Conservation (phyloP, 202 grass and related monocot genomes). For the Elaeis oleifera region DNA sequence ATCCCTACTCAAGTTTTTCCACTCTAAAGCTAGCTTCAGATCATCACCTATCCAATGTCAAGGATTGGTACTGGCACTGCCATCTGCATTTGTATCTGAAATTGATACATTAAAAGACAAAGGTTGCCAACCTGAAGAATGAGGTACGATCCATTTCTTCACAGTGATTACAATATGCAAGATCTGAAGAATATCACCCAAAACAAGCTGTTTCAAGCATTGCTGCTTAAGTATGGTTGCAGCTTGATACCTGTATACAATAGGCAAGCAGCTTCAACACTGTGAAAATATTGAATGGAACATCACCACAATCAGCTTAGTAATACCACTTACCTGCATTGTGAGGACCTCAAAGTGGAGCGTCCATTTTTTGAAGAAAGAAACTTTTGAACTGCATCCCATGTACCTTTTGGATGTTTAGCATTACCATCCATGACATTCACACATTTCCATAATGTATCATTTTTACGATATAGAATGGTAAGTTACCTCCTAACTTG, state of each 20-base stretch:
- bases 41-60: too few species aligned
- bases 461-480: constrained; percentile 54
- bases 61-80: constrained; percentile 5
- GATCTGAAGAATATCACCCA: constrained; percentile 88
- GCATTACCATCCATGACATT: constrained; percentile 64
- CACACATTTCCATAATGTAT: constrained; percentile 72
- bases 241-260: constrained; percentile 68
- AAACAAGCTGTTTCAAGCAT: constrained; percentile 53
- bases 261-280: constrained; percentile 6
- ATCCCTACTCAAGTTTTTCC: too few species aligned
- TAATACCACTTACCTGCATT: constrained; percentile 47
- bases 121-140: constrained; percentile 73
- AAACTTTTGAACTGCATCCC: constrained; percentile 52
- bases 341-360: constrained; percentile 43
- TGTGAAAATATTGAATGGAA: constrained; percentile 12
- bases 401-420: constrained; percentile 42
- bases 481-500: constrained; percentile 41
- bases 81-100: constrained; percentile 27
- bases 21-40: too few species aligned
- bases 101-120: constrained; percentile 49
- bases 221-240: constrained; percentile 65
- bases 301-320: constrained; percentile 2
- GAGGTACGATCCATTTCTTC: constrained; percentile 78
- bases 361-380: constrained; percentile 43
- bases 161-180: constrained; percentile 48